These are phyloP conservation scores for Leucocoprinus leucothites DNA, from an alignment of 768 basidiomycete species.

Conservation along the genomic window DNA sequence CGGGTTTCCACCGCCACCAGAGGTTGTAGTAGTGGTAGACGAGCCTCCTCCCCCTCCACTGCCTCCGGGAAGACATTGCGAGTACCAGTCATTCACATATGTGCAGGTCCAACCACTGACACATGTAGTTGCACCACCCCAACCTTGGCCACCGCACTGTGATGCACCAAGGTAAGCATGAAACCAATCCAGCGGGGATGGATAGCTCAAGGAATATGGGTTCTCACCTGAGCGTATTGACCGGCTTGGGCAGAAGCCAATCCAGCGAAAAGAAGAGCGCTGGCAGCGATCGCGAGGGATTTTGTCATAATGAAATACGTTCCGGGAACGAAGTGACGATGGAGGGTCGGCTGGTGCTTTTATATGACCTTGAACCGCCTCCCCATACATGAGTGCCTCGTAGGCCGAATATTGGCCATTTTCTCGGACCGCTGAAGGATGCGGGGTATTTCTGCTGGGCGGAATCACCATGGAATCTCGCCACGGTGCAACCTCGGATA, in stretches of 20 bases:
- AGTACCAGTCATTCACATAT: constrained; percentile 44
- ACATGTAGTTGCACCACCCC: constrained; percentile 50
- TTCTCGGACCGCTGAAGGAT: neutral
- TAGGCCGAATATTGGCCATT: constrained; percentile 12
- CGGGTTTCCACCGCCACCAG: constrained; percentile 17
- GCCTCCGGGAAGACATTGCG: constrained; percentile 50
- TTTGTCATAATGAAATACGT: neutral
- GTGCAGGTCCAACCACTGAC: constrained; percentile 45
- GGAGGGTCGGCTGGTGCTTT: no score
- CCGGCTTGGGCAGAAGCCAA: constrained; percentile 22
- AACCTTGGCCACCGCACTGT: constrained; percentile 52
- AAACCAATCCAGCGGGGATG: neutral
- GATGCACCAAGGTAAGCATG: neutral
- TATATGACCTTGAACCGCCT: neutral
- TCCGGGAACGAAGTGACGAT: neutral
- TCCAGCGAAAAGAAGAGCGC: constrained; percentile 12
- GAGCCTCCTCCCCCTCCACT: constrained; percentile 18
- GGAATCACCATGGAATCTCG: neutral
- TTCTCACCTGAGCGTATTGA: constrained; percentile 34
- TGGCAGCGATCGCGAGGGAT: constrained; percentile 8
- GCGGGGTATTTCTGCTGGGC: neutral
- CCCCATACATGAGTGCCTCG: neutral
- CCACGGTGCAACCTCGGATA: constrained; percentile 5
- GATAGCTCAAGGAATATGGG: neutral
- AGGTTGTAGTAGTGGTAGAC: constrained; percentile 32